Conservation (phyloP, 1,284 basidiomycete genomes). For the Moniliophthora roreri region DNA sequence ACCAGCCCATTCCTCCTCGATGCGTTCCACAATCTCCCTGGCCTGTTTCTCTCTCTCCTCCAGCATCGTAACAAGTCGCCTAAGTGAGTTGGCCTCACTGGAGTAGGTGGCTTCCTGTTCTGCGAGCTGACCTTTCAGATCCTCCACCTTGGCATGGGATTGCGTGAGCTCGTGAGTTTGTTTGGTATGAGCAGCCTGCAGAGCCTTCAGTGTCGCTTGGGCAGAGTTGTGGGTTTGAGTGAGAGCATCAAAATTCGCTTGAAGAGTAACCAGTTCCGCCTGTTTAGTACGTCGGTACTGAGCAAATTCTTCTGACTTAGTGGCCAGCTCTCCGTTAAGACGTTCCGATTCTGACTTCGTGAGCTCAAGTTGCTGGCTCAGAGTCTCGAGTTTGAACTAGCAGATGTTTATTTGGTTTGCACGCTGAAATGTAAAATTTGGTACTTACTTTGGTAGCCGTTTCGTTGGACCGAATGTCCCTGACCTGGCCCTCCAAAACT, state of each 20-base stretch:
- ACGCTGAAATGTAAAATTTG: slow-evolving; percentile 3
- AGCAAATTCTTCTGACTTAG: slow-evolving; percentile 72
- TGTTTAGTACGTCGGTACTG: slow-evolving; percentile 74
- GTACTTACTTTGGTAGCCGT: slow-evolving; percentile 63
- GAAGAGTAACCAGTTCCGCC: slow-evolving; percentile 70
- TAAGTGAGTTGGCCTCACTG: slow-evolving; percentile 70
- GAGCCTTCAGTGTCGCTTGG: slow-evolving; percentile 63
- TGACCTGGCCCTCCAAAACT: slow-evolving; percentile 59
- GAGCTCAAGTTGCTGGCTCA: slow-evolving; percentile 76
- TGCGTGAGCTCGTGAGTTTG: slow-evolving; percentile 71
- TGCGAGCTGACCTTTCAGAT: slow-evolving; percentile 70
- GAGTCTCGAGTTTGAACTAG: slow-evolving; percentile 79
- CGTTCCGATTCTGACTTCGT: slow-evolving; percentile 73
- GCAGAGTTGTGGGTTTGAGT: slow-evolving; percentile 61
- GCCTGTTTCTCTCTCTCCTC: slow-evolving; percentile 82
- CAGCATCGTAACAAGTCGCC: slow-evolving; percentile 75
- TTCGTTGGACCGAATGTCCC: slow-evolving; percentile 69
- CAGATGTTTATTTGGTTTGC: slow-evolving; percentile 4
- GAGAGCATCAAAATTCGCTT: slow-evolving; percentile 69
- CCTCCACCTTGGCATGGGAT: slow-evolving; percentile 68
- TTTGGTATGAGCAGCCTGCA: slow-evolving; percentile 67
- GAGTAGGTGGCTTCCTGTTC: slow-evolving; percentile 80
- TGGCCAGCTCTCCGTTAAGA: slow-evolving; percentile 53
- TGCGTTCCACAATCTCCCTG: slow-evolving; percentile 71
- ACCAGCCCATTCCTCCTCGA: slow-evolving; percentile 78